A percentile compares a stretch with the other conserved stretches of the same genome.
These are phyloP conservation scores for Dictyostelium capitatum DNA, from an alignment of 78 protist species.

Conservation along the genomic window DNA sequence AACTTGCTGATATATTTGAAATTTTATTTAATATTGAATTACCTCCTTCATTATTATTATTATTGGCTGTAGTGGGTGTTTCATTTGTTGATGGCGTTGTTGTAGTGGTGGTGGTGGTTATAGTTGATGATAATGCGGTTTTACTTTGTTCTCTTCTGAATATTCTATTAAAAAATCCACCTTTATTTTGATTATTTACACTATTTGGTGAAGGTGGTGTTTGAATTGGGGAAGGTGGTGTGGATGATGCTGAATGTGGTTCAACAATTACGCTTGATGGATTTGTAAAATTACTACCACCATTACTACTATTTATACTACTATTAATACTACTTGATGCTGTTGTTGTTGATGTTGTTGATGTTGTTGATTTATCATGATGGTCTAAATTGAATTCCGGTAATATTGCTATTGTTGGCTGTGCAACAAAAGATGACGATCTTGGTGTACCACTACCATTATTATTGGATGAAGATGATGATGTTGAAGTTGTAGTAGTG, in stretches of 20 bases:
- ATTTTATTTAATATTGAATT: slow-evolving; percentile 20
- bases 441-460: neutral
- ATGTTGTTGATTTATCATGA: neutral
- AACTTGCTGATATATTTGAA: slow-evolving; percentile 1
- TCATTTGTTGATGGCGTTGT: neutral
- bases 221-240: neutral
- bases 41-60: neutral
- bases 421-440: slow-evolving; percentile 13
- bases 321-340: neutral
- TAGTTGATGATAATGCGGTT: neutral
- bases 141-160: slow-evolving; percentile 43
- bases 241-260: neutral
- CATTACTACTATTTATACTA: neutral
- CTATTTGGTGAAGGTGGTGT: neutral
- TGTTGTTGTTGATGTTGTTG: neutral
- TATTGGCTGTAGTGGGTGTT: neutral
- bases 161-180: slow-evolving; percentile 34
- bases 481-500: neutral
- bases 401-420: slow-evolving; percentile 52
- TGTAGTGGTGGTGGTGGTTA: neutral
- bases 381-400: slow-evolving; percentile 24
- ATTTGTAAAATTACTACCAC: neutral
- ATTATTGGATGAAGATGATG: neutral
- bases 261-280: neutral
- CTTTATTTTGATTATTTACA: neutral